Percentiles rank a stretch among this genome's conserved stretches.
Evolutionary conservation across 345 rosid species (phyloP).

Genomic region (Toxicodendron radicans): DNA sequence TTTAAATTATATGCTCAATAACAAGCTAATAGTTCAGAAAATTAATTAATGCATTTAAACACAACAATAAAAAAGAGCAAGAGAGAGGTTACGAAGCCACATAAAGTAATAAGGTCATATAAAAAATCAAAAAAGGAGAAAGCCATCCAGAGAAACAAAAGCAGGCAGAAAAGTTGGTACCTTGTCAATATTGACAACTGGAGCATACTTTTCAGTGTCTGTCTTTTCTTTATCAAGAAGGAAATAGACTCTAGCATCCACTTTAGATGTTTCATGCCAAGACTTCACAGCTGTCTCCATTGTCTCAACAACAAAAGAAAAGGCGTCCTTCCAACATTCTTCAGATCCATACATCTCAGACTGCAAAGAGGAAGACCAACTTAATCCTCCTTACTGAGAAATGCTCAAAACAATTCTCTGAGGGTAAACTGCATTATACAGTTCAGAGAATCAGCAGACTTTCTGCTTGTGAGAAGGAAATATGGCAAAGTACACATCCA

Average conservation of each 20-base stretch:
- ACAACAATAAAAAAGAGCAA: neutral
- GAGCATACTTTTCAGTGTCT: slow-evolving; percentile 72
- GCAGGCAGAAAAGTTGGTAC: slow-evolving; percentile 29
- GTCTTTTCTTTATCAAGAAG: slow-evolving; percentile 81
- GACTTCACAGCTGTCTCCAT: slow-evolving; percentile 80
- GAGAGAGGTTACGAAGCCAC: neutral
- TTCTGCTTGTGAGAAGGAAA: neutral
- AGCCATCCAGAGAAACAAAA: neutral
- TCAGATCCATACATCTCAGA: slow-evolving; percentile 62
- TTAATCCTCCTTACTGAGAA: slow-evolving; percentile 7
- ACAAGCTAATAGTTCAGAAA: neutral
- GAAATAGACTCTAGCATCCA: slow-evolving; percentile 78
- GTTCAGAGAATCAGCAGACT: slow-evolving; percentile 16
- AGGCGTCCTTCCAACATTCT: slow-evolving; percentile 55
- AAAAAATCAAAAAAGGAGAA: neutral
- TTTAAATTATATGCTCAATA: neutral
- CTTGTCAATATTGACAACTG: slow-evolving; percentile 88
- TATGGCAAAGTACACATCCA: neutral
- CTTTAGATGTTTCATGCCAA: slow-evolving; percentile 82
- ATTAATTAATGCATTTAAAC: neutral
- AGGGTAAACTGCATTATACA: slow-evolving; percentile 8
- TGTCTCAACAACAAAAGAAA: slow-evolving; percentile 70
- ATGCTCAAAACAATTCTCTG: slow-evolving; percentile 1
- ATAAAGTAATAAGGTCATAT: neutral
- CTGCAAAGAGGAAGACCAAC: slow-evolving; percentile 42